Evolutionary conservation across 2,329 filamentous ascomycete species (phyloP), one percentile per base, ranked within the genome.

Genomic region (Colletotrichum eleusines): DNA sequence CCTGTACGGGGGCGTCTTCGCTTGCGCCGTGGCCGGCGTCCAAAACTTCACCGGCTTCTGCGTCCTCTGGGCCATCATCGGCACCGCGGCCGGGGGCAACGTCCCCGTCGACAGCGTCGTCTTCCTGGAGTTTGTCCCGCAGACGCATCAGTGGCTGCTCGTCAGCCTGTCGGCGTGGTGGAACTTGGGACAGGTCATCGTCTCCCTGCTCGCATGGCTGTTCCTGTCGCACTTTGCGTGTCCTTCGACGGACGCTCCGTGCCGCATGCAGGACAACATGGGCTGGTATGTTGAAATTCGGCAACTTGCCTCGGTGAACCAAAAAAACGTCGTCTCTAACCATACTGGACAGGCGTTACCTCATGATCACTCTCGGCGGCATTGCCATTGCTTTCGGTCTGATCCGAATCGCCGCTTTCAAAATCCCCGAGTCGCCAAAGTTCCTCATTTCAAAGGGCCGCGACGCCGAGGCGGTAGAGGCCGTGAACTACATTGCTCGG

Each of bases 11-110:
- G 82, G 82, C 0, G 81, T 90, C 2, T 91, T 90, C 73, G 90
- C 86, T 0, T 82, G 89, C 23, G 81, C 87, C 0, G 87, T 86
- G 4, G 89, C 88, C 0, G 86, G 87, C 0, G 84, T 86, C 0
- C 86, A 85, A 2, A 89, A 85, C 71, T 92, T 91, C 69, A 84
- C 84, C 1, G 85, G 86, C 0, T 84, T 90, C 40, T 87, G 85
- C 8, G 77, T 81, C 2, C 86, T 91, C 68, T 88, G 87, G 20
- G 87, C 88, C 11, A 78, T 87, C 46, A 78, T 84, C 8, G 82
- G 82, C 9, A 79, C 79, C 1, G 81, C 77, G 1, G 83, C 81
- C 8, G 84, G 84, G 20, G 85, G 85, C 9, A 87, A 87, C 66
- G 79, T 87, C 11, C 82, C 85, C 20, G 81, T 87, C 55, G 85